Evolutionary conservation across 208 protist genomes (phyloP), one percentile per base, ranked within the genome.

Genomic region (Plasmodiophora brassicae): DNA sequence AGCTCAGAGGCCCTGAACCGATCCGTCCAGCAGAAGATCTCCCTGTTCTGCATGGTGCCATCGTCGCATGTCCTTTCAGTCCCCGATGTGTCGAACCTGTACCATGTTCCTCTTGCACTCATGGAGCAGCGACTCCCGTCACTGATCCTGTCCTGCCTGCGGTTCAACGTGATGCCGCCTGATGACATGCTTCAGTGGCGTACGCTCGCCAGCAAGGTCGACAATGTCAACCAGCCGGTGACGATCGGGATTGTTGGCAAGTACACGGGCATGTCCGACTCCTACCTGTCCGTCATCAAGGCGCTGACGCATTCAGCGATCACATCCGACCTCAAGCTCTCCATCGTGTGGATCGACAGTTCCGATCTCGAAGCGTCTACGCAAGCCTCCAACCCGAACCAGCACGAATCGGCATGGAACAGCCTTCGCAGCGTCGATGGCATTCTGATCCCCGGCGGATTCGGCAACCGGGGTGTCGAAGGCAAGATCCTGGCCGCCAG

Each of bases 161-260:
- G 28, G 72, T 86, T 89, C 87, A 89, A 89, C 36, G 45, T 86
- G 28, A 88, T 89, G 87, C 53, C 87, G 1, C 57, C 87, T 39
- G 87, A 89, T 32, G 35, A 41, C 14, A 87, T 89, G 44, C 44
- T 45, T 14, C 43, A 85, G 28, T 89, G 87, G 87, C 5, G 46
- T 60, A 45, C 28, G 83, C 46, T 46, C 10, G 46, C 83, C 14
- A 8, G 41, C 5, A 86, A n/a, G 10, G 38, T 96, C 96, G 1
- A 90, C 97, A n/a, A 86, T 96, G 86, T 96, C 28, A 39, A 38
- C 22, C 85, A 50, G 10, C 45, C 72, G 0, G 92, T 98, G 39
- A 92, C 90, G 84, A 98, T 99, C 88, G 97, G 96, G 14, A 95
- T 99, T 86, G 98, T 99, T 0, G 98, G 98, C 86, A 99, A 99